Conservation (phyloP, 2,329 filamentous ascomycete species). For the Ambrosiella beaveri region DNA sequence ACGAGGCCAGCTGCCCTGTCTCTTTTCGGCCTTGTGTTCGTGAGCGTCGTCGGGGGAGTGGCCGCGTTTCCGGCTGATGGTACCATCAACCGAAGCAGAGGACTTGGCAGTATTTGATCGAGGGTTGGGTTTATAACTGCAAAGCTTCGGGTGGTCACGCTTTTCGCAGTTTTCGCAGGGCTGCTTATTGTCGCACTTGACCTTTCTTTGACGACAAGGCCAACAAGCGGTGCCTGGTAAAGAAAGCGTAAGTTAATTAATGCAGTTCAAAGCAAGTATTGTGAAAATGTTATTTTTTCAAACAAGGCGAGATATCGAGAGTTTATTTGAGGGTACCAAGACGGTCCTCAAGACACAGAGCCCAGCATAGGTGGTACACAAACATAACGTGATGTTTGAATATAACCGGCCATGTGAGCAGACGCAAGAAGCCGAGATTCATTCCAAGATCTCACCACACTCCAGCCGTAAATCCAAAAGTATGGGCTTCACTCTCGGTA, state of each 20-base stretch:
- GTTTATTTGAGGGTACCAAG: neutral
- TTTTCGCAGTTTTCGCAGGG: constrained; percentile 53
- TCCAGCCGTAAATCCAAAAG: neutral
- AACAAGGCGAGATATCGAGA: neutral
- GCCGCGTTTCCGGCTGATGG: constrained; percentile 22
- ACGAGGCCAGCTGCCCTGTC: constrained; percentile 27
- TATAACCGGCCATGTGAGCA: neutral
- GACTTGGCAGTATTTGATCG: constrained; percentile 16
- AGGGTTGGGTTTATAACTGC: constrained; percentile 48
- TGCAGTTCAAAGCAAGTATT: too few species aligned
- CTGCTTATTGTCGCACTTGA: constrained; percentile 52
- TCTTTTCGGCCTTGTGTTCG: constrained; percentile 20
- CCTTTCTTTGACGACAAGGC: constrained; percentile 50
- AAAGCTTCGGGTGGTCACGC: constrained; percentile 45
- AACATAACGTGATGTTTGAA: neutral
- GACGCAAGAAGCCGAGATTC: neutral
- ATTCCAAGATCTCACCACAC: neutral
- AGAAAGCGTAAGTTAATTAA: neutral
- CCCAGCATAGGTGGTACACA: neutral
- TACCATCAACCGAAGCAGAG: constrained; percentile 9
- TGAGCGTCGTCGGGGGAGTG: constrained; percentile 25
- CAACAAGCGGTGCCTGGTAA: constrained; percentile 42
- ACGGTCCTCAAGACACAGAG: neutral
- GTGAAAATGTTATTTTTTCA: neutral
- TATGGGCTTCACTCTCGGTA: neutral